Evolutionary conservation across 495 filamentous ascomycete species (phyloP), one percentile per base, ranked within the genome.

Genomic region (Bacidia gigantensis): DNA sequence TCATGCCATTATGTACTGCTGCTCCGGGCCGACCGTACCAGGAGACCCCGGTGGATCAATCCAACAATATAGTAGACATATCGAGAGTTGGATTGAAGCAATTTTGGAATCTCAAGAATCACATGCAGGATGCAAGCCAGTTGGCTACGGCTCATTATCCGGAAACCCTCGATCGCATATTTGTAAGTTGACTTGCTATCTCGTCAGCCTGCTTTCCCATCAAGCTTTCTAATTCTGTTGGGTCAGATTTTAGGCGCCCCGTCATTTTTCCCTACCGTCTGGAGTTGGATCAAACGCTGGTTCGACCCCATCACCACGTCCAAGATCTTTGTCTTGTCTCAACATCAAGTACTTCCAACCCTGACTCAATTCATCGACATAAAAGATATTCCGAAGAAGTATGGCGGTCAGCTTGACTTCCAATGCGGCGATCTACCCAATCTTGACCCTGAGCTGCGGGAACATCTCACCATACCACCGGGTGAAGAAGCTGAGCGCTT

Each of bases 281-380:
- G 89, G 89, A 77, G 84, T 56, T 94, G 89, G 89, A 83, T 93
- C 67, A 93, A 94, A 72, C 80, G 82, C 61, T 95, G 89, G 89
- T 94, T 94, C 63, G 89, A 95, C 67, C 89, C 89, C 23, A 83
- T 84, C 52, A 95, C 89, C 43, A 86, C 87, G 2, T 88, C 84
- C 55, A 94, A 95, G 68, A 94, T 95, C 60, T 90, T 94, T 64
- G 88, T 95, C 56, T 77, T 94, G 52, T 73, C 72, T 47, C 67
- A 78, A 21, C 59, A 74, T 26, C 81, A 92, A 64, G 79, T 92
- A 49, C 71, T 80, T 48, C 70, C 81, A 3, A 89, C 86, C 2
- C 74, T 95, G 11, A 76, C 78, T 52, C 68, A 75, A 24, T 94
- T 89, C 69, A 87, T 95, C 68, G 82, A 92, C n/a, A 67, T 76